Evolutionary conservation across 345 rosid genomes (phyloP).

Genomic region (Citrus sp.): DNA sequence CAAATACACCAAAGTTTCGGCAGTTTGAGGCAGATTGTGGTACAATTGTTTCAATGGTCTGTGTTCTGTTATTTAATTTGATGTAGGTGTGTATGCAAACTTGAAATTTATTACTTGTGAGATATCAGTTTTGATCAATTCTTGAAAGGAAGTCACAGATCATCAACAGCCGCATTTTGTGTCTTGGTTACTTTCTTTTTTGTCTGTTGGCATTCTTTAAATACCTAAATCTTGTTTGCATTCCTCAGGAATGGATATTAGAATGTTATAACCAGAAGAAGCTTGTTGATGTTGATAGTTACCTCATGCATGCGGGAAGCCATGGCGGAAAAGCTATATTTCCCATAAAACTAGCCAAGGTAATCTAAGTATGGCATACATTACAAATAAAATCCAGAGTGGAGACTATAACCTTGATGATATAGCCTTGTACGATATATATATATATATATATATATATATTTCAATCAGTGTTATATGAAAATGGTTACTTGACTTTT

Average conservation of each 20-base stretch:
- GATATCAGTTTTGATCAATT: neutral
- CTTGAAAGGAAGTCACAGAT: neutral
- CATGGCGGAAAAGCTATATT: slow-evolving; percentile 58
- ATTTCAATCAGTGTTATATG: too few relatives aligned
- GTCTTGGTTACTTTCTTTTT: neutral
- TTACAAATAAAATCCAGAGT: neutral
- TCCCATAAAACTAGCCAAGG: slow-evolving; percentile 36
- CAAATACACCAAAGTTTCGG: slow-evolving; percentile 84
- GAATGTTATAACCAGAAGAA: slow-evolving; percentile 66
- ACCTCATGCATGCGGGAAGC: slow-evolving; percentile 89
- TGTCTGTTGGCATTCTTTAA: neutral
- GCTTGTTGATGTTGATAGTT: slow-evolving; percentile 74
- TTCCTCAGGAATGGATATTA: slow-evolving; percentile 71
- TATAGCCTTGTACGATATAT: neutral
- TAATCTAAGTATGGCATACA: neutral
- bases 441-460: neutral
- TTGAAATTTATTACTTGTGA: neutral
- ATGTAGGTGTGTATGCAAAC: neutral
- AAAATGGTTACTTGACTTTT: neutral
- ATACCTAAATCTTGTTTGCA: neutral
- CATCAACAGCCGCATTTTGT: neutral
- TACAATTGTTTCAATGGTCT: slow-evolving; percentile 78
- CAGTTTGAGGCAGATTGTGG: slow-evolving; percentile 75
- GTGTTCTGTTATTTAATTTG: neutral
- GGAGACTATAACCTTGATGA: neutral